Evolutionary conservation across 805 yeast genomes (phyloP).

Genomic region (Starmerella lactis-condensi): DNA sequence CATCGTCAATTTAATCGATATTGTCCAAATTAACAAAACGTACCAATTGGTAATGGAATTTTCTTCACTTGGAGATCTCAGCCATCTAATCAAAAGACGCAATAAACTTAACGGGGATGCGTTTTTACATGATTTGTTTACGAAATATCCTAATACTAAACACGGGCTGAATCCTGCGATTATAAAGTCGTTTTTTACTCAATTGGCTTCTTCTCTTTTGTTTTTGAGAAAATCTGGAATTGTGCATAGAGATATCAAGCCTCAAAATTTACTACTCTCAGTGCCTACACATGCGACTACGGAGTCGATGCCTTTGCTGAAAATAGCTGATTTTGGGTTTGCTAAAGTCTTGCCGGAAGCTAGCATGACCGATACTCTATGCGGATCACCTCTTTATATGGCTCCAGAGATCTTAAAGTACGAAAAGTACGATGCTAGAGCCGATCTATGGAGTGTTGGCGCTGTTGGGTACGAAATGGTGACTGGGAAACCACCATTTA

Average conservation of each 20-base stretch:
- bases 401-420: constrained; percentile 92
- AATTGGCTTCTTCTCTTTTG: constrained; percentile 63
- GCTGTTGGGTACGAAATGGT: constrained; percentile 91
- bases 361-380: constrained; percentile 86
- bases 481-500: constrained; percentile 90
- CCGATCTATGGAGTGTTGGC: constrained; percentile 96
- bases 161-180: constrained; percentile 64
- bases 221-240: constrained; percentile 68
- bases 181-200: constrained; percentile 71
- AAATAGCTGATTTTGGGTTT: constrained; percentile 94
- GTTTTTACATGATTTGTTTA: constrained; percentile 47
- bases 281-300: constrained; percentile 57
- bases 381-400: constrained; percentile 97
- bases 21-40: constrained; percentile 52
- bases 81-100: constrained; percentile 65
- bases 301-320: constrained; percentile 68
- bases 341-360: constrained; percentile 88
- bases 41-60: constrained; percentile 90
- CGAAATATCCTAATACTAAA: constrained; percentile 64
- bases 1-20: constrained; percentile 71
- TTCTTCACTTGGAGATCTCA: constrained; percentile 86
- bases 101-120: constrained; percentile 44
- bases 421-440: constrained; percentile 92
- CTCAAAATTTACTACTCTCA: constrained; percentile 64
- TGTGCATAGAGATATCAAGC: constrained; percentile 90